Base-by-base conservation (phyloP, 768 basidiomycete genomes). In the Boletus rufocinnamomeus region DNA sequence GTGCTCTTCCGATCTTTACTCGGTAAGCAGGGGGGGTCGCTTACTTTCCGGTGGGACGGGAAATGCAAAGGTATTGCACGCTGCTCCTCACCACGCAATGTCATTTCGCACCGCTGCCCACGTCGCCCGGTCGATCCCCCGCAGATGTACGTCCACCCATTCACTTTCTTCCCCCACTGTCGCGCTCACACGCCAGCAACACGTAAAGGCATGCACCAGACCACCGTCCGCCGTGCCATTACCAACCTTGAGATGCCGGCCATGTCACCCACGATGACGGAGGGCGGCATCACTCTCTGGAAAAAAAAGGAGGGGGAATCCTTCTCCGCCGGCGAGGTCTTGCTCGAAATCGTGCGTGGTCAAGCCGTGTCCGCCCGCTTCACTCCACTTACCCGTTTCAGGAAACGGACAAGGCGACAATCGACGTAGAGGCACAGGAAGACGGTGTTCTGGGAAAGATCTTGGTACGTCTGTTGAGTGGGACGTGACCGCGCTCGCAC, bases 401-500 rank as follows among this genome's bases (percentile, higher is more conserved):
- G 92, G 92, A 94, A 81, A 94, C 92, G 44, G 92, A 94, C 80
- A 93, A 93, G 74, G 91, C 96, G 17, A 95, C 94, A 2, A 97
- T 98, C 69, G 97, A 99, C 72, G 96, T 99, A 8, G 97, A 99
- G 76, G 95, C 97, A 16, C 95, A 95, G 75, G 96, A 98, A 32
- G 95, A 98, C 67, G 97, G 97, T 62, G 75, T 98, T 17, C 75
- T 99, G 70, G 95, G 89, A 55, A 98, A 93, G 79, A 96, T 98
- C 62, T 65, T 99, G 67, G 95, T 95, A 68, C 53, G 89, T 76
- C 34, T 41, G 14, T 46, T 21, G 46, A 28, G 27, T 32, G 23
- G 40, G 35, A 30, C 44, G 10, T 32, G 0, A 4, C 10, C 6
- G 3, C 17, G 5, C 43, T 43, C n/a, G n/a, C 45, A 25, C 44